A percentile compares a stretch with the other conserved stretches of the same genome.
Evolutionary conservation across 192 early-diverging fungal species (phyloP).

Genomic region (Dissophora ornata): DNA sequence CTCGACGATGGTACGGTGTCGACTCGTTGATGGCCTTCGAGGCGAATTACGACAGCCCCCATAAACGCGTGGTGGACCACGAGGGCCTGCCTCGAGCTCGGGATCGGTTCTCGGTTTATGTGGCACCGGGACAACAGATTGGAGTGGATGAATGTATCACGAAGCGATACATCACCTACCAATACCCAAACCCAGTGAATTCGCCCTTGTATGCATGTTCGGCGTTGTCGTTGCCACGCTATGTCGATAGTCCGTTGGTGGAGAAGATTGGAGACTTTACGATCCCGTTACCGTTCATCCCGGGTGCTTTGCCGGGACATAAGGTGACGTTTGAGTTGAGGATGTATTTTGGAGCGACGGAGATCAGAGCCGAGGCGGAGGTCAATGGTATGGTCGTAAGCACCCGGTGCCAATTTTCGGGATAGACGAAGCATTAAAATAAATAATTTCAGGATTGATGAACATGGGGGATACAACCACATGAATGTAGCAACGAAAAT

Average conservation of each 20-base stretch:
- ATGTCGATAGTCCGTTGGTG: conserved; percentile 29
- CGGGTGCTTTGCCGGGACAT: conserved; percentile 26
- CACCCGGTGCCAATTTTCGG: conserved; percentile 40
- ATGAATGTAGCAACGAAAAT: no score
- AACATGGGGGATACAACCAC: not conserved
- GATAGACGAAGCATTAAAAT: not conserved
- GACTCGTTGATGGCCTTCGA: conserved; percentile 57
- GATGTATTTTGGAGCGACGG: conserved; percentile 64
- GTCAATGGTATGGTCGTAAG: conserved; percentile 52
- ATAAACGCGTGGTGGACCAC: conserved; percentile 49
- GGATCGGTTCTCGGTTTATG: conserved; percentile 60
- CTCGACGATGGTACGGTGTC: conserved; percentile 62
- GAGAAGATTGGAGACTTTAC: conserved; percentile 47
- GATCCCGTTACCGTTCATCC: conserved; percentile 38
- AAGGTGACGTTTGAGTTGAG: conserved; percentile 35
- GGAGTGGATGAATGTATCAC: conserved; percentile 47
- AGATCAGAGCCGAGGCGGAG: conserved; percentile 61
- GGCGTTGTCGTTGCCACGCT: conserved; percentile 24
- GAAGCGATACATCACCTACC: conserved; percentile 33
- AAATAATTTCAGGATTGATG: not conserved
- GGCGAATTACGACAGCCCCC: conserved; percentile 48
- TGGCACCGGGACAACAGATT: conserved; percentile 54
- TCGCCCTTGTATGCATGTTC: conserved; percentile 42
- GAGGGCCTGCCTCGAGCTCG: conserved; percentile 54
- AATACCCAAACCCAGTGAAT: conserved; percentile 37